Evolutionary conservation across 106 monocot genomes (phyloP), one percentile per base, ranked within the genome.

Genomic region (Phalaenopsis aphrodite): DNA sequence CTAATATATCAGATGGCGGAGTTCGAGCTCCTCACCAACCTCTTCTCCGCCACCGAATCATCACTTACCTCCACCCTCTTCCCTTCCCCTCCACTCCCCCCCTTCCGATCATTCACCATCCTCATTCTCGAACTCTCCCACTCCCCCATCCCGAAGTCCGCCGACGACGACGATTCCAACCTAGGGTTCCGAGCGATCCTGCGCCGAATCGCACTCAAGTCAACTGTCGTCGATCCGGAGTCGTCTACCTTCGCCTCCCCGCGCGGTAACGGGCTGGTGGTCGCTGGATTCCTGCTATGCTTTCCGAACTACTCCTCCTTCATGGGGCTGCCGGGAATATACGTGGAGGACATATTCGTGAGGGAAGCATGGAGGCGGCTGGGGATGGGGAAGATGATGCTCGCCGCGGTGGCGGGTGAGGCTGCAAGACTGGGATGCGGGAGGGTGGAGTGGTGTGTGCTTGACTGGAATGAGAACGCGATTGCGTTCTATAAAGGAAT

Each of bases 251-350:
- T 91, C 82, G 82, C 79, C 6, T 89, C 90, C 3, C 56, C 85
- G 3, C 56, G 75, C 15, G 81, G 84, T 14, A 90, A 76, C 0
- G 87, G 80, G 11, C 42, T 66, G 19, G 80, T 86, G 15, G 84
- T 84, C 6, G 94, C 88, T 7, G 98, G 98, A 8, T 99, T 94
- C 83, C 81, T 94, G 61, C 87, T 93, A 7, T 93, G 93, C 87
- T 96, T 93, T 79, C 95, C 95, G 43, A 96, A 91, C 83, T 93
- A 89, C 86, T 96, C 93, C n/a, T 77, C 88, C 23, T 96, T 93
- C 81, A 47, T 90, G 66, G 85, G 88, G 76, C 87, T 88, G 71
- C 91, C 93, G 21, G 96, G 93, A 75, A 52, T 91, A 65, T 91
- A 93, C 83, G 81, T 96, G 5, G 94, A 94, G 88, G 96, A 88